These are phyloP conservation scores for Dunaliella salina DNA, from an alignment of 163 green algal species.

Conservation along the genomic window DNA sequence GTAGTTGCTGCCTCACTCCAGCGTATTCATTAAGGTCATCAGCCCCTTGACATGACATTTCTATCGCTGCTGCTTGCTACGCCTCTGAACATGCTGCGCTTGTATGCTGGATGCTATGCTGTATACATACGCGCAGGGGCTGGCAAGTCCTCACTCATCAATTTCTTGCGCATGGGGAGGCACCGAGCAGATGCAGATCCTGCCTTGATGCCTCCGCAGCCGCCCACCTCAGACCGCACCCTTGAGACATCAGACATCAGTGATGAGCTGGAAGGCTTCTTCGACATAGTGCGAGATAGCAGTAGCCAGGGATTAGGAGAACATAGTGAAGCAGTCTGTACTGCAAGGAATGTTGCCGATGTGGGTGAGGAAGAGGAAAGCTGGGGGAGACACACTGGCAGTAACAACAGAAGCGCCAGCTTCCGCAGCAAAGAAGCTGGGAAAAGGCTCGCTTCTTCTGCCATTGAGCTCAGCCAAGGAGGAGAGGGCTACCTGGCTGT, in stretches of 20 bases:
- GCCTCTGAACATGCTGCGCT: no score
- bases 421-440: conserved; percentile 15
- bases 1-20: no score
- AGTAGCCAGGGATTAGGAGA: conserved; percentile 16
- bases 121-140: conserved; percentile 51
- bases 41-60: no score
- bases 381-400: not conserved
- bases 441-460: not conserved
- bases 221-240: not conserved
- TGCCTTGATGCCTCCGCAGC: not conserved
- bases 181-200: conserved; percentile 34
- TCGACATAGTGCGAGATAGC: conserved; percentile 5
- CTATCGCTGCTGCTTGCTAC: no score
- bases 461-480: conserved; percentile 3
- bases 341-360: no score
- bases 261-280: not conserved
- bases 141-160: conserved; percentile 95
- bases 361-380: no score
- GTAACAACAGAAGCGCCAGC: not conserved
- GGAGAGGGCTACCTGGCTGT: conserved; percentile 46
- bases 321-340: not conserved
- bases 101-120: no score
- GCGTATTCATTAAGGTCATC: no score
- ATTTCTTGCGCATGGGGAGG: conserved; percentile 61
- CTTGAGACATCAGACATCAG: no score